Evolutionary conservation across 2,329 filamentous ascomycete genomes (phyloP).

Genomic region (Aspergillus hiratsukae): DNA sequence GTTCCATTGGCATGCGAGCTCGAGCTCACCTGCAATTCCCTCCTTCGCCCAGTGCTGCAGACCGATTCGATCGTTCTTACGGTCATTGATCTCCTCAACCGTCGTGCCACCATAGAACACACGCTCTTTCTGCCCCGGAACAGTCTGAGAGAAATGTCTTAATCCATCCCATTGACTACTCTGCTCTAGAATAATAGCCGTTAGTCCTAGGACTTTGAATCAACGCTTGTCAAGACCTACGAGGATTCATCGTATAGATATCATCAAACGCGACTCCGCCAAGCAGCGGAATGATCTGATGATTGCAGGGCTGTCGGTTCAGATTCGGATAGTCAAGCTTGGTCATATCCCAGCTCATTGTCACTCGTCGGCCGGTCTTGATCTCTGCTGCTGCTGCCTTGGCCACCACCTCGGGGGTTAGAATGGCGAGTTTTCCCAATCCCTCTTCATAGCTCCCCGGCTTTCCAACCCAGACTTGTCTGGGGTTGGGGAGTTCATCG

Average conservation of each 20-base stretch:
- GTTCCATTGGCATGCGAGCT: no score
- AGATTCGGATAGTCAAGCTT: constrained; percentile 55
- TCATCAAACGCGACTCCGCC: constrained; percentile 48
- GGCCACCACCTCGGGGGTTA: constrained; percentile 51
- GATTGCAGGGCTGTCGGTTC: constrained; percentile 48
- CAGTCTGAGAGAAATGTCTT: constrained; percentile 46
- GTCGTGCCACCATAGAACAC: constrained; percentile 50
- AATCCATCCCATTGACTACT: constrained; percentile 52
- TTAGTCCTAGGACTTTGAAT: background rate
- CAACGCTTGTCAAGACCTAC: constrained; percentile 20
- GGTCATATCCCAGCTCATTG: constrained; percentile 53
- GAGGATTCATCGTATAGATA: constrained; percentile 49
- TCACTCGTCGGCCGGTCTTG: constrained; percentile 48
- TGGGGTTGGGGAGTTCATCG: constrained; percentile 46
- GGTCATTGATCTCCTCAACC: constrained; percentile 43
- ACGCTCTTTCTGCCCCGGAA: constrained; percentile 33
- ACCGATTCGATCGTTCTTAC: constrained; percentile 43
- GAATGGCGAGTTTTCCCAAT: constrained; percentile 47
- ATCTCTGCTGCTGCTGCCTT: constrained; percentile 49
- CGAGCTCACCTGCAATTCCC: constrained; percentile 40
- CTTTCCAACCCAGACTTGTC: constrained; percentile 45
- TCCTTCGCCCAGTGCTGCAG: constrained; percentile 47
- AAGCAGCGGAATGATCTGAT: constrained; percentile 48
- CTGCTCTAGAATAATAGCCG: constrained; percentile 32
- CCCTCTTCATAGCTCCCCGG: constrained; percentile 50